A percentile compares a stretch with the other conserved stretches of the same genome.
Evolutionary conservation across 2,329 filamentous ascomycete species (phyloP).

Genomic region (Microthyrium microscopicum): DNA sequence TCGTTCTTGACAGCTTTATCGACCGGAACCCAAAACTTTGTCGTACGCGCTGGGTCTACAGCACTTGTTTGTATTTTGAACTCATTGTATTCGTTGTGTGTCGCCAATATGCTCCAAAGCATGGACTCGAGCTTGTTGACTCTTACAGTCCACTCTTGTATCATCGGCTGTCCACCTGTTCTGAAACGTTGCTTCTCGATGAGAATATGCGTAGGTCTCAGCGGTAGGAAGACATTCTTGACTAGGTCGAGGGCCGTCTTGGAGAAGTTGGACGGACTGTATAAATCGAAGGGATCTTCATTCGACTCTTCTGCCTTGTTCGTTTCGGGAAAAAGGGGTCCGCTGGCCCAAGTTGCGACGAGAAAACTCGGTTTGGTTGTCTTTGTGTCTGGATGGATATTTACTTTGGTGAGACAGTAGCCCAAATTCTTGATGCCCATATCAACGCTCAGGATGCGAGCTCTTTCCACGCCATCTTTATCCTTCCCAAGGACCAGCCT

Average conservation of each 20-base stretch:
- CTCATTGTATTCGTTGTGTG: slow-evolving; percentile 14
- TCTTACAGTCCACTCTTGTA: slow-evolving; percentile 68
- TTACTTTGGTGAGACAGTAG: slow-evolving; percentile 43
- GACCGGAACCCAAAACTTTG: slow-evolving; percentile 18
- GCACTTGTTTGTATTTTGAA: slow-evolving; percentile 9
- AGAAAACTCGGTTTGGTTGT: no score
- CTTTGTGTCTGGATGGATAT: no score
- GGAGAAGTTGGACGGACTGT: slow-evolving; percentile 34
- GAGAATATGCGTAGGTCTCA: slow-evolving; percentile 50
- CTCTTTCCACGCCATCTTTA: no score
- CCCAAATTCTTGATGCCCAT: slow-evolving; percentile 74
- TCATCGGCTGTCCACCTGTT: slow-evolving; percentile 42
- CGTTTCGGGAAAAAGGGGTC: no score
- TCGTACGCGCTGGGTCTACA: slow-evolving; percentile 22
- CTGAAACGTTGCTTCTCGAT: slow-evolving; percentile 53
- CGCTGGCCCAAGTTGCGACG: no score
- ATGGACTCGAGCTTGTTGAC: slow-evolving; percentile 74
- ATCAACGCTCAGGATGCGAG: slow-evolving; percentile 58
- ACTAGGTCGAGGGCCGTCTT: slow-evolving; percentile 39
- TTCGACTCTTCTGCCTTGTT: no score
- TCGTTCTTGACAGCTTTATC: slow-evolving; percentile 16
- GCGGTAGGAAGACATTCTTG: slow-evolving; percentile 28
- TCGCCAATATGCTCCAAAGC: slow-evolving; percentile 53
- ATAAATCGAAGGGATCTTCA: slow-evolving; percentile 5
- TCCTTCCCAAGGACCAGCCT: no score